A percentile compares a stretch with the other conserved stretches of the same genome.
These are phyloP conservation scores for Rhododendron henanense DNA, from an alignment of 148 eudicot genomes.

Conservation along the genomic window DNA sequence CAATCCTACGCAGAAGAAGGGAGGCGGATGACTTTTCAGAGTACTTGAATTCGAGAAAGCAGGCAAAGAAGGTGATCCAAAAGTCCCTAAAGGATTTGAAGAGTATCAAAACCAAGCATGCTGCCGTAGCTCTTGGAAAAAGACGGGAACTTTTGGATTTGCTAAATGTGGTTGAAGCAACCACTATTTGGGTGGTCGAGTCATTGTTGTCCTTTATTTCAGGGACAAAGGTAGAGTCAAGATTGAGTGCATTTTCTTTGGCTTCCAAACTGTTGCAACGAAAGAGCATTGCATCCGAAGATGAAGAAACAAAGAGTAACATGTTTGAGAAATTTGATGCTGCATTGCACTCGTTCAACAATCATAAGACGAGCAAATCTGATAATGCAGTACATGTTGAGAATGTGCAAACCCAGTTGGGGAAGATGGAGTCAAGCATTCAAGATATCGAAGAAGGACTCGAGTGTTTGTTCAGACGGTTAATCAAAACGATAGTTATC, in stretches of 20 bases:
- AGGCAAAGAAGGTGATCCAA: conserved; percentile 23
- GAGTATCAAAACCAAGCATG: conserved; percentile 10
- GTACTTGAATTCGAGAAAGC: conserved; percentile 30
- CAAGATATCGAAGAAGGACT: conserved; percentile 36
- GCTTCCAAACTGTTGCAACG: neutral
- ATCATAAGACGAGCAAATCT: conserved; percentile 18
- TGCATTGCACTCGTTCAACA: conserved; percentile 13
- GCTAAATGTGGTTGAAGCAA: conserved; percentile 19
- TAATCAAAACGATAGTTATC: conserved; percentile 36
- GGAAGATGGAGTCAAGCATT: conserved; percentile 25
- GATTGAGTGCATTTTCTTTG: neutral
- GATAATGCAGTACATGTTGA: conserved; percentile 7
- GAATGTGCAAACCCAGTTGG: conserved; percentile 14
- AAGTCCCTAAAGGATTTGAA: conserved; percentile 33
- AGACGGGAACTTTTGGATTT: neutral
- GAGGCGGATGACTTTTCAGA: conserved; percentile 20
- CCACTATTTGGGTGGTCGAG: conserved; percentile 14
- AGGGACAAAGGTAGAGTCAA: conserved; percentile 1
- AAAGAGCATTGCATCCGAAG: neutral
- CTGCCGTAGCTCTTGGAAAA: neutral
- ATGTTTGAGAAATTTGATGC: conserved; percentile 31
- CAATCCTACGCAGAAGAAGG: conserved; percentile 37
- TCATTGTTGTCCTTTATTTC: conserved; percentile 13
- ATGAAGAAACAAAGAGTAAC: neutral
- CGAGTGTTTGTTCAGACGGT: conserved; percentile 34